Base-by-base conservation (phyloP, 2,329 filamentous ascomycete genomes). In the Colletotrichum lupini region DNA sequence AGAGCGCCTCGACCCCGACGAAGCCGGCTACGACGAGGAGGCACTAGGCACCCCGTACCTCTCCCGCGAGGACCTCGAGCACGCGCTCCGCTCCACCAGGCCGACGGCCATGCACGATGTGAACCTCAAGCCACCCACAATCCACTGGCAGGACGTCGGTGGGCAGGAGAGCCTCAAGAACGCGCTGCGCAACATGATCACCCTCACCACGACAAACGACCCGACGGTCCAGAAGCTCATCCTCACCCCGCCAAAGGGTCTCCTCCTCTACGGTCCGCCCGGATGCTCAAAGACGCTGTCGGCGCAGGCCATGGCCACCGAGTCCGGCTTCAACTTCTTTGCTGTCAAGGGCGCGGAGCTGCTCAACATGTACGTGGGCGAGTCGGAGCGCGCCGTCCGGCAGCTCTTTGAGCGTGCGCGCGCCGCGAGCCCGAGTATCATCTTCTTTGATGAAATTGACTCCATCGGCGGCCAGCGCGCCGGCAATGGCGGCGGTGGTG, bases 371-470 rank as follows among this genome's bases (percentile, higher is more conserved):
- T 98, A 98, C 82, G 95, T 98, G 22, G 96, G 96, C 74, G 96
- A 98, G 82, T 96, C 95, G 2, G 96, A 98, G 83, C 91, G 95
- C 12, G 92, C 93, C 8, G 89, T 98, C 55, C 91, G 96, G 49
- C 93, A 95, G 68, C 90, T 98, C 1, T 98, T 98, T 81, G 89
- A 92, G 66, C 94, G 95, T 77, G 96, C 96, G 1, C 89, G 93
- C 55, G 92, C 93, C n/a, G 95, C 95, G 9, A 92, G 92, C 64
- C 96, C 96, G 0, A 73, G 94, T 80, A 96, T 98, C 82, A 95
- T 98, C 78, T 98, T 98, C 87, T 98, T 98, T 76, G 95, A 98
- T 81, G 95, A 98, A 82, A 97, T 98, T 77, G 95, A 98, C 83
- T 92, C 94, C 5, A 96, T 98, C 75, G 93, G 82, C 78, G 92